Conservation (phyloP, 2,329 filamentous ascomycete species). For the Fusarium tuaranense region DNA sequence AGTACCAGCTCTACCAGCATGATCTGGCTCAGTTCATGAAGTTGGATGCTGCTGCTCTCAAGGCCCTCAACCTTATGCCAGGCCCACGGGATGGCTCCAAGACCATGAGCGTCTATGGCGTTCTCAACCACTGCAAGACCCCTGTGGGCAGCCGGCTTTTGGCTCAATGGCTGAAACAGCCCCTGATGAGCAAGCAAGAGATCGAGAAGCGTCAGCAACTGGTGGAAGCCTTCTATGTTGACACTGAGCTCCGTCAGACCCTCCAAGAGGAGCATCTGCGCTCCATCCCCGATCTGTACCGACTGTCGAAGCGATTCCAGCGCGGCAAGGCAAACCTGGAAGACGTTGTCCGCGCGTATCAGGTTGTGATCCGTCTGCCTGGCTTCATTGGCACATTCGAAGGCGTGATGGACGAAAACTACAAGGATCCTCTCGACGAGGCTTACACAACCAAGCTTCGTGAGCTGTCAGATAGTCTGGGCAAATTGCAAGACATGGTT, state of each 20-base stretch:
- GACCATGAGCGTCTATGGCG: conserved; percentile 94
- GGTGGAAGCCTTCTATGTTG: conserved; percentile 92
- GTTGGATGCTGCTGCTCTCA: conserved; percentile 91
- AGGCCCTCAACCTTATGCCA: conserved; percentile 97
- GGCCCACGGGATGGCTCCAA: conserved; percentile 95
- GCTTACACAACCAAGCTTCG: conserved; percentile 89
- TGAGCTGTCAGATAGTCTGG: conserved; percentile 80
- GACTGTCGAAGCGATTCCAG: conserved; percentile 94
- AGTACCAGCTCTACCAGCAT: conserved; percentile 97
- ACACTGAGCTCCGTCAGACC: conserved; percentile 92
- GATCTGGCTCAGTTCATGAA: conserved; percentile 99
- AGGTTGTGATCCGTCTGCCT: conserved; percentile 91
- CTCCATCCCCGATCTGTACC: conserved; percentile 93
- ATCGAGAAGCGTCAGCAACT: conserved; percentile 94
- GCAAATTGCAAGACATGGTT: conserved; percentile 95
- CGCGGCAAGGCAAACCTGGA: conserved; percentile 90
- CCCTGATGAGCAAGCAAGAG: conserved; percentile 88
- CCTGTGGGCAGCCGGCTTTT: conserved; percentile 90
- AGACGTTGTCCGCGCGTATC: conserved; percentile 95
- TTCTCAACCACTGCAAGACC: conserved; percentile 98
- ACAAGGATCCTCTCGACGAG: conserved; percentile 86
- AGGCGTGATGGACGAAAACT: conserved; percentile 93
- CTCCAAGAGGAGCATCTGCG: conserved; percentile 97
- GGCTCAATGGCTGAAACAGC: conserved; percentile 97
- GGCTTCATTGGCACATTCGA: conserved; percentile 91